phyloP scores from a whole-genome alignment of 140 eudicot species.

The Anethum foeniculum region DNA sequence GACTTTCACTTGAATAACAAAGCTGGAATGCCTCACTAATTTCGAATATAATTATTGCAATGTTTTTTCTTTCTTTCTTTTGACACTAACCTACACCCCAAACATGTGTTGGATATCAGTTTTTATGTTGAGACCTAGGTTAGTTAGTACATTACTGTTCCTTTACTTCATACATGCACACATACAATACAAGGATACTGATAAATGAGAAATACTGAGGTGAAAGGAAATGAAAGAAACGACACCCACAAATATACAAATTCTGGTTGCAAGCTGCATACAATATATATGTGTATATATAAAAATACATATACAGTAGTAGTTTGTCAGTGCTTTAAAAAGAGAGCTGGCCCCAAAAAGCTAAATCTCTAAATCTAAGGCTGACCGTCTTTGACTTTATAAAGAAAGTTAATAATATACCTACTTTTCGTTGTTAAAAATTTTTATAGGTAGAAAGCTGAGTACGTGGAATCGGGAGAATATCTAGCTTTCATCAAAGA shows the following conservation, averaged over 20 bases:
- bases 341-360: conserved; percentile 39
- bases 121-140: too few species aligned
- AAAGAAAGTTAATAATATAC: not conserved
- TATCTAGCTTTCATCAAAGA: conserved; percentile 2
- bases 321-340: conserved; percentile 16
- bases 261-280: conserved; percentile 76
- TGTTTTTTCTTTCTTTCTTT: too few species aligned
- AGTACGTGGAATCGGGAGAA: not conserved
- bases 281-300: conserved; percentile 38
- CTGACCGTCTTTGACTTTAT: conserved; percentile 70
- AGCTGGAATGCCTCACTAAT: too few species aligned
- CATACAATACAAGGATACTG: conserved; percentile 9
- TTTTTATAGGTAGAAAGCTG: not conserved
- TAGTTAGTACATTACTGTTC: not conserved
- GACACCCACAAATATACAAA: conserved; percentile 64
- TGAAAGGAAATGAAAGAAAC: conserved; percentile 46
- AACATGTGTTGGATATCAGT: too few species aligned
- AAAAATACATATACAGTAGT: not conserved
- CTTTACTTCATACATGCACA: not conserved
- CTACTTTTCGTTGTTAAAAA: not conserved
- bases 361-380: conserved; percentile 47
- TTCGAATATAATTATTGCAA: too few species aligned
- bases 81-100: too few species aligned
- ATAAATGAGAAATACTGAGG: conserved; percentile 44
- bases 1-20: too few species aligned